Conservation (phyloP, 208 protist genomes). For the Paratrypanosoma confusum region DNA sequence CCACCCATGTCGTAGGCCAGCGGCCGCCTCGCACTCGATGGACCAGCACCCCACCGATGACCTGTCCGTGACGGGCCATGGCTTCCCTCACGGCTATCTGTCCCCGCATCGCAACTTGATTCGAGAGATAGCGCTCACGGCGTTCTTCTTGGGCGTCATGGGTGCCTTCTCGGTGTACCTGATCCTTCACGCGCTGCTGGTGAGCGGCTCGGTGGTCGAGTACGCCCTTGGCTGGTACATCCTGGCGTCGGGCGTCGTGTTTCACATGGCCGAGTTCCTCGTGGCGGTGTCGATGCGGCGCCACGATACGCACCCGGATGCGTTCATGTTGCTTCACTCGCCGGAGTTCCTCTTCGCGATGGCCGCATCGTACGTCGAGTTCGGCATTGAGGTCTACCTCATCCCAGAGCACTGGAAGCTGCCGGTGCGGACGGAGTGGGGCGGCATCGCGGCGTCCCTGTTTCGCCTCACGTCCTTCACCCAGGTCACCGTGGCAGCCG, state of each 20-base stretch:
- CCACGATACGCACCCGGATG: constrained; percentile 53
- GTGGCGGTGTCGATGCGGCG: constrained; percentile 25
- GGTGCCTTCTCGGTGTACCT: constrained; percentile 19
- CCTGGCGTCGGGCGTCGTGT: constrained; percentile 37
- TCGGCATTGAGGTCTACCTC: constrained; percentile 44
- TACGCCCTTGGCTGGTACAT: constrained; percentile 58
- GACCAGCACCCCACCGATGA: too few species aligned
- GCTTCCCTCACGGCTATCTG: too few species aligned
- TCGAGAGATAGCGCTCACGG: constrained; percentile 32
- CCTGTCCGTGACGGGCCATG: too few species aligned
- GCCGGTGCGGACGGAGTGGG: too few species aligned
- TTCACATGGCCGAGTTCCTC: constrained; percentile 77
- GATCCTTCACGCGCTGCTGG: constrained; percentile 19
- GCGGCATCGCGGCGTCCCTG: constrained; percentile 2
- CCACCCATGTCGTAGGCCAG: too few species aligned
- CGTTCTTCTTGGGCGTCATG: constrained; percentile 40
- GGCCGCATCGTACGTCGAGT: constrained; percentile 38
- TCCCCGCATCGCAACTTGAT: constrained; percentile 32
- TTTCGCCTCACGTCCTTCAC: constrained; percentile 36
- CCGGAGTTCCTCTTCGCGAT: constrained; percentile 42
- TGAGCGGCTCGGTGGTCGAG: constrained; percentile 13
- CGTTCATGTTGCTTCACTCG: constrained; percentile 84
- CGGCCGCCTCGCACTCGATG: too few species aligned
- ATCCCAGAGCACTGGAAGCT: constrained; percentile 57
- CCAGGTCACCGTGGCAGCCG: constrained; percentile 16